Conservation (phyloP, 257 asterid genomes). For the Capsicum baccatum region DNA sequence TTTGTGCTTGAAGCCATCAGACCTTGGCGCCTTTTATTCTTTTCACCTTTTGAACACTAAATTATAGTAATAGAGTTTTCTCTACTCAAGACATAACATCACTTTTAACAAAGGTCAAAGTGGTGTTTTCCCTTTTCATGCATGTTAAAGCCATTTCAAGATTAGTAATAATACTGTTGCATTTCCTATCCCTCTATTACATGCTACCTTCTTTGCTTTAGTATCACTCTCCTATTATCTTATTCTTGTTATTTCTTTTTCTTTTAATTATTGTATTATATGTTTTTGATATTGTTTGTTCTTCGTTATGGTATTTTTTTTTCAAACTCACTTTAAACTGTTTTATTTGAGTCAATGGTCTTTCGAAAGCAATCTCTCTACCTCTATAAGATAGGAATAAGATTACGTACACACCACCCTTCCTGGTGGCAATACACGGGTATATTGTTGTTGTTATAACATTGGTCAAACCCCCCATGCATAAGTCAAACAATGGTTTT, state of each 20-base stretch:
- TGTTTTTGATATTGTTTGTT: not conserved
- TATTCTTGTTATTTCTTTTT: not conserved
- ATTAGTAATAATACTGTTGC: not conserved
- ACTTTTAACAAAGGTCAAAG: not conserved
- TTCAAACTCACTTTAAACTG: not conserved
- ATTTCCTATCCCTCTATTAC: not conserved
- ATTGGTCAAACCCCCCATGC: not conserved
- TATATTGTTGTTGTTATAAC: not conserved
- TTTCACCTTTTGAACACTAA: not conserved
- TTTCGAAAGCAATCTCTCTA: not conserved
- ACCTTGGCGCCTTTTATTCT: not conserved
- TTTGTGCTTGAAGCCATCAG: not conserved
- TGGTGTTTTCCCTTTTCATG: not conserved
- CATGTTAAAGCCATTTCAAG: not conserved
- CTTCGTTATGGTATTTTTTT: not conserved
- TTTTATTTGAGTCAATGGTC: not conserved
- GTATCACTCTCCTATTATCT: not conserved
- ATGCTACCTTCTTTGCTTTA: not conserved
- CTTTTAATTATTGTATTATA: not conserved
- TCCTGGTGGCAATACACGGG: not conserved
- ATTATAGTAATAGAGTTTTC: not conserved
- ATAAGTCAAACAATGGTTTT: not conserved
- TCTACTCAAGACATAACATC: not conserved
- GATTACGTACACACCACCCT: not conserved
- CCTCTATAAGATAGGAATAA: not conserved